These are phyloP conservation scores for Helichrysum umbraculigerum DNA, from an alignment of 129 eudicot species.

Conservation along the genomic window DNA sequence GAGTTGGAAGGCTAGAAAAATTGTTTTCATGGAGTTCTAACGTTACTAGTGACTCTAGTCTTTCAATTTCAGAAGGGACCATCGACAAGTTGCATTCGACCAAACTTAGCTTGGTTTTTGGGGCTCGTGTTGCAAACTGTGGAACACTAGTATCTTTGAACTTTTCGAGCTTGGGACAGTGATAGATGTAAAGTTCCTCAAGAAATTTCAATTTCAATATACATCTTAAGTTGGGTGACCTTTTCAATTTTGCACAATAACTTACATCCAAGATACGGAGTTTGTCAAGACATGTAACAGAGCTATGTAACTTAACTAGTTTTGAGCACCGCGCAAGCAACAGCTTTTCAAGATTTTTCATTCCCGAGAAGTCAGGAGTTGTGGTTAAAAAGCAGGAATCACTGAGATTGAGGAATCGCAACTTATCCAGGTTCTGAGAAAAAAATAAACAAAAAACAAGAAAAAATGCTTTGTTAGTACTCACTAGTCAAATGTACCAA, in stretches of 20 bases:
- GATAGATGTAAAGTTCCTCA: background rate
- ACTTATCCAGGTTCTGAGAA: background rate
- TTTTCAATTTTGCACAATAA: constrained; percentile 8
- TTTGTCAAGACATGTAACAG: constrained; percentile 25
- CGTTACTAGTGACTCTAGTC: background rate
- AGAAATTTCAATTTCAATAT: constrained; percentile 9
- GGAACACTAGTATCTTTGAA: background rate
- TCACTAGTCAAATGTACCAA: background rate
- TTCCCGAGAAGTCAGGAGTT: constrained; percentile 23
- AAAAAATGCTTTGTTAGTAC: background rate
- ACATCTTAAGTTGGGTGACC: constrained; percentile 3
- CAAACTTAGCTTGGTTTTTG: background rate
- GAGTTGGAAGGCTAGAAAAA: constrained; percentile 23
- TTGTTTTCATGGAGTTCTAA: background rate
- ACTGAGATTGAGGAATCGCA: constrained; percentile 22
- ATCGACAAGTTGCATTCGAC: background rate
- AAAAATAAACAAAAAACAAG: too few relatives aligned
- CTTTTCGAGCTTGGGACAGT: constrained; percentile 5
- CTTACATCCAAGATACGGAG: constrained; percentile 9
- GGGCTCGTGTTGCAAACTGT: background rate
- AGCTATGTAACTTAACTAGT: constrained; percentile 15
- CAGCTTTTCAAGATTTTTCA: constrained; percentile 16
- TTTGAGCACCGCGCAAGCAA: constrained; percentile 2
- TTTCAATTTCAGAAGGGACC: constrained; percentile 11
- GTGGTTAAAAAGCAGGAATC: constrained; percentile 5